Percentiles rank a stretch among this genome's conserved stretches.
Conservation (phyloP, 345 rosid species). For the Syzygium grande region DNA sequence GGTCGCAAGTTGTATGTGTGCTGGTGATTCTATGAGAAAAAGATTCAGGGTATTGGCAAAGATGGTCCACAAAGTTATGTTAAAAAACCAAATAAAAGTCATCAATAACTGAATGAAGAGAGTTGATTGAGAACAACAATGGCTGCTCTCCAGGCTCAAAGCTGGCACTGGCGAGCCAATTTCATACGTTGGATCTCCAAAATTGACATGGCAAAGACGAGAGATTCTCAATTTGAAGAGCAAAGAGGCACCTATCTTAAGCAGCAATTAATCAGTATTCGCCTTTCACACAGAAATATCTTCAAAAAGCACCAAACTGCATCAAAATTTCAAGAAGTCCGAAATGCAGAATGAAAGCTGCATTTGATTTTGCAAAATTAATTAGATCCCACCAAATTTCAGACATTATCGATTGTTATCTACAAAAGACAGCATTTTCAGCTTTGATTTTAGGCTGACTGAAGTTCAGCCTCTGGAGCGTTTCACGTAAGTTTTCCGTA, state of each 20-base stretch:
- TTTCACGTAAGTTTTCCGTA: neutral
- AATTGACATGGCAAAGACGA: neutral
- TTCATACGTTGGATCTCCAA: neutral
- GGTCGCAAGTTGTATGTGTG: neutral
- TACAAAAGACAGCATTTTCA: neutral
- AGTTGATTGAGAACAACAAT: neutral
- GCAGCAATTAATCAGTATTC: neutral
- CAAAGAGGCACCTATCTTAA: neutral
- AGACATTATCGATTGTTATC: neutral
- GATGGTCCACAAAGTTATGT: neutral
- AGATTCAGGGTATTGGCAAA: neutral
- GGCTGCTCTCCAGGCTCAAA: neutral
- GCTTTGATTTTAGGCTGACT: neutral
- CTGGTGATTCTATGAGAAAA: neutral
- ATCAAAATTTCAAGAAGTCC: neutral
- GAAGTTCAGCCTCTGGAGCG: neutral
- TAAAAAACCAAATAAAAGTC: too few species aligned
- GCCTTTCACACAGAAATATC: neutral
- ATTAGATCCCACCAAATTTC: neutral
- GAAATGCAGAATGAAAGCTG: neutral
- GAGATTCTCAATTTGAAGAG: neutral
- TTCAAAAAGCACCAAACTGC: neutral
- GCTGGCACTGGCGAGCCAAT: neutral
- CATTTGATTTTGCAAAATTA: neutral
- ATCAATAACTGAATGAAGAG: neutral